These are phyloP conservation scores for Nakazawaea wyomingensis DNA, from an alignment of 805 yeast species.

Conservation along the genomic window DNA sequence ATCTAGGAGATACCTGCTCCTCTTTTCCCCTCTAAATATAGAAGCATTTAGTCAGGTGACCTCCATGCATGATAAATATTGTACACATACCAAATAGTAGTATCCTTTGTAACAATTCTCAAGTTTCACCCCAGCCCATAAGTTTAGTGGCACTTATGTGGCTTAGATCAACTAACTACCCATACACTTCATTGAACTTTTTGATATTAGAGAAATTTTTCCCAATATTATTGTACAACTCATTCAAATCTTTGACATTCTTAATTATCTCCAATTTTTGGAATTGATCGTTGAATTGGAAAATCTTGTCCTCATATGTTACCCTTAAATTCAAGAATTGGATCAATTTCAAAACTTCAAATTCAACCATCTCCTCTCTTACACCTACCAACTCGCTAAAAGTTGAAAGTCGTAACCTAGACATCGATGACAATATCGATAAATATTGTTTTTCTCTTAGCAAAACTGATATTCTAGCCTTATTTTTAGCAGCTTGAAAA, in stretches of 20 bases:
- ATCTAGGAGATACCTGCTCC: too few relatives aligned
- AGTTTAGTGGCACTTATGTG: too few relatives aligned
- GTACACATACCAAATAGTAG: too few relatives aligned
- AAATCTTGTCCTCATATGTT: slow-evolving; percentile 1
- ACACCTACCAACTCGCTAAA: slow-evolving; percentile 4
- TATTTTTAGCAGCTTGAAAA: not conserved
- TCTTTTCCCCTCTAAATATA: too few relatives aligned
- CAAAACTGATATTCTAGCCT: not conserved
- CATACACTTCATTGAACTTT: not conserved
- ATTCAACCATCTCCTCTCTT: not conserved
- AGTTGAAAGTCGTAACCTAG: not conserved
- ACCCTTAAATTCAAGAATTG: slow-evolving; percentile 1
- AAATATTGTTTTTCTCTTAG: slow-evolving; percentile 11
- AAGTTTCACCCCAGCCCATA: too few relatives aligned
- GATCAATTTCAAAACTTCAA: slow-evolving; percentile 1
- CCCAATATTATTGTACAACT: not conserved
- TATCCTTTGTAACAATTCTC: too few relatives aligned
- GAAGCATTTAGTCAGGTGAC: too few relatives aligned
- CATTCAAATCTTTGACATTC: slow-evolving; percentile 1
- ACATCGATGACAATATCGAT: slow-evolving; percentile 2
- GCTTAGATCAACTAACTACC: not conserved
- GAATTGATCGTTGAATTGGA: not conserved
- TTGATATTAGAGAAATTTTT: not conserved
- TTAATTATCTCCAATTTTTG: not conserved
- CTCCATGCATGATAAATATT: too few relatives aligned